Evolutionary conservation across 768 basidiomycete species (phyloP).

Genomic region (Lepiota venenata): DNA sequence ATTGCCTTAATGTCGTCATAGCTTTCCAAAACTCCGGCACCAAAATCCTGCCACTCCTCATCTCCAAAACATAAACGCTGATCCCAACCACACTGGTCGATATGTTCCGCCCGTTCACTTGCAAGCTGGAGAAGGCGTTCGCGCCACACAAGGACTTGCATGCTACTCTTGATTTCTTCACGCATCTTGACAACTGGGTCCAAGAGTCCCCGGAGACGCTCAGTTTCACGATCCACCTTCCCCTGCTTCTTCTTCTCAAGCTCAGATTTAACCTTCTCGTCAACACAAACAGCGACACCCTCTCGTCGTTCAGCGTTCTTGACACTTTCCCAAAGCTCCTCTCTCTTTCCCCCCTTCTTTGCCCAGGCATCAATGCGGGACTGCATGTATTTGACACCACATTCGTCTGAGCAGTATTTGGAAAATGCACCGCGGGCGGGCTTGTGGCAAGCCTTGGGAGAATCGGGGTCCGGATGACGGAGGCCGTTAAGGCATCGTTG

Average conservation of each 20-base stretch:
- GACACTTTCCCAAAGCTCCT: conserved; percentile 71
- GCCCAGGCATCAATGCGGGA: conserved; percentile 59
- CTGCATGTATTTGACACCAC: conserved; percentile 74
- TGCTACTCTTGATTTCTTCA: conserved; percentile 62
- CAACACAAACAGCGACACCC: conserved; percentile 55
- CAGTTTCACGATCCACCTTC: conserved; percentile 54
- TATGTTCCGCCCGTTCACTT: conserved; percentile 56
- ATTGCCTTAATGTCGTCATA: conserved; percentile 49
- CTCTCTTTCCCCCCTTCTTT: conserved; percentile 58
- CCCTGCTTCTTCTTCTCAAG: conserved; percentile 23
- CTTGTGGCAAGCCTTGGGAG: conserved; percentile 70
- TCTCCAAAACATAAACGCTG: conserved; percentile 82
- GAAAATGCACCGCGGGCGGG: conserved; percentile 81
- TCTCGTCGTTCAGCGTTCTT: conserved; percentile 68
- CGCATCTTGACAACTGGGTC: conserved; percentile 56
- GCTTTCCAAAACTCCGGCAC: conserved; percentile 62
- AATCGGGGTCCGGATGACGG: conserved; percentile 57
- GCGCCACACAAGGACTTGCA: conserved; percentile 70
- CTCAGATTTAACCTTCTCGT: conserved; percentile 23
- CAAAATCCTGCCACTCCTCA: conserved; percentile 72
- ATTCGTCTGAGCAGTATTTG: conserved; percentile 90
- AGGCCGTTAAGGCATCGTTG: conserved; percentile 71
- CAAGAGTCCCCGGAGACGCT: conserved; percentile 49
- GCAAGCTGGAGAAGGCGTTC: conserved; percentile 68
- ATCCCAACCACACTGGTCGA: conserved; percentile 86